Base-by-base conservation (phyloP, 2,329 filamentous ascomycete genomes). In the Ascochyta pisi region DNA sequence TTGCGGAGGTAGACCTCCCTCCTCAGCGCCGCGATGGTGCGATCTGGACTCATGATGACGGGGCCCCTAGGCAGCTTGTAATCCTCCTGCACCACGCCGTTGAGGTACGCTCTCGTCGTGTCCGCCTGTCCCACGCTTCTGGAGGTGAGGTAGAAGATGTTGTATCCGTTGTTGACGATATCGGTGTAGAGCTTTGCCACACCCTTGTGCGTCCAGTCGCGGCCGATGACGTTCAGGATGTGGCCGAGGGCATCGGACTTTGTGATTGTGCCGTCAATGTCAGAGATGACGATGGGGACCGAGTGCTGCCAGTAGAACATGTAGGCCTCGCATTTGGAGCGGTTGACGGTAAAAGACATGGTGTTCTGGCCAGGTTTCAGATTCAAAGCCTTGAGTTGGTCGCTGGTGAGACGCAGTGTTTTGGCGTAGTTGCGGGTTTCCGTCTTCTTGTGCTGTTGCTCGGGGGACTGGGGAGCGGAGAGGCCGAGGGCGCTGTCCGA, bases 181-280 rank as follows among this genome's bases (percentile, higher is more conserved):
- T 99, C 96, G 44, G 90, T 95, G 77, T 98, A 99, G 8, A 99
- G 83, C 78, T 99, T 99, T 22, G 95, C 96, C 23, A 99, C 94
- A 34, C 95, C 95, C 15, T 92, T 85, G 74, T 99, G 95, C 3
- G 95, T 99, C 95, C 95, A 99, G 76, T 99, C 95, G 43, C 95
- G 89, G 38, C 95, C 95, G 63, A 99, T 94, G 86, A 95, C 95
- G 79, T 94, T 98, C 50, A 98, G 78, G 39, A 99, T 91, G 70
- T 99, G 95, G 13, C 95, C 95, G 13, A 96, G 81, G 15, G 92
- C 93, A 77, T 97, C 93, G 3, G 93, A 96, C 57, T 99, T 99
- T 56, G 95, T 99, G 68, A 99, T 99, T 22, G 95, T 99, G 47
- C 95, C 95, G 76, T 99, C 95, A 69, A 99, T 98, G 75, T 99